Conservation (phyloP, 1,284 basidiomycete genomes). For the Puccinia triticina region DNA sequence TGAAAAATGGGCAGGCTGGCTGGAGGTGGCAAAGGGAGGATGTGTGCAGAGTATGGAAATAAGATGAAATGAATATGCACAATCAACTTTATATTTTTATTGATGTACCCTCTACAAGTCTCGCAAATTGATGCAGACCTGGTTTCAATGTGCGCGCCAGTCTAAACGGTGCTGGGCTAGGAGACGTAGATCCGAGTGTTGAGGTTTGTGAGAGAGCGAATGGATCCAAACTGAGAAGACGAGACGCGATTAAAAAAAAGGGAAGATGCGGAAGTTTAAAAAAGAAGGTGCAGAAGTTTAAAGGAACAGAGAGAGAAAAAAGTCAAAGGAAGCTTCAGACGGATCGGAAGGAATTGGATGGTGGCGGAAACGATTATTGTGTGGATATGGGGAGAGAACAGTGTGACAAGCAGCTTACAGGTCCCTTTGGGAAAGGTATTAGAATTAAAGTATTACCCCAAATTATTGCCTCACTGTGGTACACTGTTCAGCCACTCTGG, state of each 20-base stretch:
- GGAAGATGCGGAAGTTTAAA: not conserved
- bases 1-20: no score
- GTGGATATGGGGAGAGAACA: not conserved
- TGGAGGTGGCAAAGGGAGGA: no score
- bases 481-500: no score
- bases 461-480: not conserved
- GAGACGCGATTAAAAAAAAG: not conserved
- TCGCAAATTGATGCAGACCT: not conserved
- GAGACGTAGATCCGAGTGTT: not conserved
- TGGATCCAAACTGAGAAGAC: not conserved
- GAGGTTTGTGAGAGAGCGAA: not conserved
- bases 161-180: not conserved
- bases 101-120: not conserved
- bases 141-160: not conserved
- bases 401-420: not conserved
- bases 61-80: no score
- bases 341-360: slow-evolving; percentile 1
- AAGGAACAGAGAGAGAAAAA: not conserved
- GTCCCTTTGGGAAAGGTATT: not conserved
- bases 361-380: not conserved
- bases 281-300: no score
- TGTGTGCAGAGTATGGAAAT: no score
- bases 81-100: no score
- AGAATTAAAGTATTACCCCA: not conserved
- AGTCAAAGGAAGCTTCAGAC: not conserved